Evolutionary conservation across 805 yeast genomes (phyloP), one percentile per base, ranked within the genome.

Genomic region (Saccharomycopsis fibuligera): DNA sequence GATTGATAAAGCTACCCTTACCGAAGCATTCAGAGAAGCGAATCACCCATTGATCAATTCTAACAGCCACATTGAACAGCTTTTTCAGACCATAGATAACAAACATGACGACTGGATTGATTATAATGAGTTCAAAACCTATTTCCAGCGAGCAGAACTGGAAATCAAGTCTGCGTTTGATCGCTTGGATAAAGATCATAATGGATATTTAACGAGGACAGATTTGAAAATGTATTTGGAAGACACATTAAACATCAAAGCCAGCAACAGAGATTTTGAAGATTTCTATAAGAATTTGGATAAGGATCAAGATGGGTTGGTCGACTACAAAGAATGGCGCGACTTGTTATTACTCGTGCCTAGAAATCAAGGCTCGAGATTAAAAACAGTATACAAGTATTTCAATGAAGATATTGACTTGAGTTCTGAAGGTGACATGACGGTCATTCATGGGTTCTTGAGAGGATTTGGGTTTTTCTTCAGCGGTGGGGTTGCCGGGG

Each of bases 401-500:
- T 82, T 90, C 54, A 80, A 78, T 49, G 95, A 86, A 57, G 93
- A 86, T 55, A 76, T 81, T 23, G 96, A 87, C 59, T 66, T 89
- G 37, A 81, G 91, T 4, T 78, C 95, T 0, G 98, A 91, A 58
- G 96, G 96, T 63, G 98, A 91, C 66, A 88, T 90, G 53, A 83
- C 95, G 0, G 73, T 91, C 33, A 81, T 83, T 38, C 81, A 79
- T 61, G 95, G 87, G 54, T 75, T 86, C 46, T 66, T 86, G 44
- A 80, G 84, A 60, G 96, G 96, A 29, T 74, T 88, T 53, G 96
- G 97, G 1, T 93, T 79, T 65, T 93, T 93, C 60, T 67, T 90
- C 30, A 96, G 96, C 1, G 99, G 99, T 35, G 99, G 99, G 0
- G 64, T 90, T 19, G 86, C 96, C 1, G 99, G 99, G 1, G 99